Percentiles rank a stretch among this genome's conserved stretches.
These are phyloP conservation scores for Endotrypanum monterogeii DNA, from an alignment of 208 protist genomes.

Conservation along the genomic window DNA sequence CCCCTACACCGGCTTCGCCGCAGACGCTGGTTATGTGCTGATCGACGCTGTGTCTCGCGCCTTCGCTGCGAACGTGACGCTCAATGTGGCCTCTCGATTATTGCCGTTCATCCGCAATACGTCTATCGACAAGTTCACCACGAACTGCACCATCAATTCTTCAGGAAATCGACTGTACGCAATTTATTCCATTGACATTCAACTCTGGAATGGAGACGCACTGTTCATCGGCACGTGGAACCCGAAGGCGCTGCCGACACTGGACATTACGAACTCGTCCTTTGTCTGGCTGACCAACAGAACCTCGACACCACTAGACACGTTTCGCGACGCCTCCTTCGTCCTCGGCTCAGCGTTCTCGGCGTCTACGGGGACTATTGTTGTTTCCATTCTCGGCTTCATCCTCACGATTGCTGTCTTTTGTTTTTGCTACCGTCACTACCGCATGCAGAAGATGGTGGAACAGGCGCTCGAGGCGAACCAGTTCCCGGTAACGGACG, in stretches of 20 bases:
- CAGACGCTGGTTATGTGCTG: constrained; percentile 72
- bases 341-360: constrained; percentile 63
- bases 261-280: constrained; percentile 30
- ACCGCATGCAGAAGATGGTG: constrained; percentile 78
- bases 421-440: constrained; percentile 87
- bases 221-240: constrained; percentile 73
- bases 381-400: constrained; percentile 81
- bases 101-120: constrained; percentile 58
- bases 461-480: constrained; percentile 73
- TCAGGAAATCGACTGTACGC: constrained; percentile 73
- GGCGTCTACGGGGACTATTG: constrained; percentile 80
- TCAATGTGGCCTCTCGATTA: constrained; percentile 53
- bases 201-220: constrained; percentile 40
- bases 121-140: constrained; percentile 59
- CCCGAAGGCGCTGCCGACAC: constrained; percentile 32
- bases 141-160: constrained; percentile 62
- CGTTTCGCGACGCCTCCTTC: constrained; percentile 84
- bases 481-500: constrained; percentile 76
- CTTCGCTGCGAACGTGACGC: constrained; percentile 36
- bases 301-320: constrained; percentile 61
- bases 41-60: constrained; percentile 63
- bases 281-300: constrained; percentile 77
- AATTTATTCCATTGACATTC: constrained; percentile 66
- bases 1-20: constrained; percentile 57
- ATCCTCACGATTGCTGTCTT: constrained; percentile 78